Evolutionary conservation across 768 basidiomycete species (phyloP).

Genomic region (Candolleomyces eurysporus): DNA sequence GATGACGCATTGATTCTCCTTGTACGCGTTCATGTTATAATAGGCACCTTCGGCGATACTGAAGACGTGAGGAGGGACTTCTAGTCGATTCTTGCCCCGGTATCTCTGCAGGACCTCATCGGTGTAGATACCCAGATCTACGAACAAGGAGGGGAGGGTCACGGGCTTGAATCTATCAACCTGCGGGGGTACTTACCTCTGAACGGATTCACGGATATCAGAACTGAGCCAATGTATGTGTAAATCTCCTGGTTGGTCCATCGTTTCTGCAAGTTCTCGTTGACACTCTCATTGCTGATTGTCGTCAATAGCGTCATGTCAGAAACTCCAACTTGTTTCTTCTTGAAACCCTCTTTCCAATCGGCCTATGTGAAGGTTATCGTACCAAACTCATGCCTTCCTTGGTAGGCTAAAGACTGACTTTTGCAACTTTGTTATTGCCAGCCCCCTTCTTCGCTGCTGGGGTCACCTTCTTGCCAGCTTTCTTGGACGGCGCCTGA

Average conservation of each 20-base stretch:
- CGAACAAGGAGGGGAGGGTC: slow-evolving; percentile 8
- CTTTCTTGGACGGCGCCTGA: slow-evolving; percentile 87
- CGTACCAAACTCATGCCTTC: slow-evolving; percentile 8
- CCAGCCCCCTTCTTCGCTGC: slow-evolving; percentile 62
- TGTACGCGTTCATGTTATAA: slow-evolving; percentile 99
- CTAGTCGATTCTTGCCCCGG: slow-evolving; percentile 95
- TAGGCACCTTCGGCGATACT: slow-evolving; percentile 95
- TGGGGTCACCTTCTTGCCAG: slow-evolving; percentile 75
- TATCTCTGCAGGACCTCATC: slow-evolving; percentile 83
- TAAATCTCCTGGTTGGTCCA: slow-evolving; percentile 97
- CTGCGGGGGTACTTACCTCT: slow-evolving; percentile 49
- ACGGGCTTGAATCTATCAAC: not conserved
- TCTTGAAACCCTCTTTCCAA: slow-evolving; percentile 99
- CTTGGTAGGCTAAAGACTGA: slow-evolving; percentile 23
- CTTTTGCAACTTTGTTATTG: slow-evolving; percentile 74
- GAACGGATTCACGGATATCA: slow-evolving; percentile 99
- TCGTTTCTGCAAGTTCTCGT: slow-evolving; percentile 95
- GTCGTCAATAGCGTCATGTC: slow-evolving; percentile 98
- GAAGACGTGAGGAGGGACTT: slow-evolving; percentile 98
- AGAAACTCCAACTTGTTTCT: slow-evolving; percentile 96
- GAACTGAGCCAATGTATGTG: slow-evolving; percentile 96
- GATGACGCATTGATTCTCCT: slow-evolving; percentile 99
- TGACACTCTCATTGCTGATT: slow-evolving; percentile 96
- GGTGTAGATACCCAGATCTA: slow-evolving; percentile 98
- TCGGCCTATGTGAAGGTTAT: slow-evolving; percentile 66